Evolutionary conservation across 495 filamentous ascomycete species (phyloP), one percentile per base, ranked within the genome.

Genomic region (Penicillium pulvis): DNA sequence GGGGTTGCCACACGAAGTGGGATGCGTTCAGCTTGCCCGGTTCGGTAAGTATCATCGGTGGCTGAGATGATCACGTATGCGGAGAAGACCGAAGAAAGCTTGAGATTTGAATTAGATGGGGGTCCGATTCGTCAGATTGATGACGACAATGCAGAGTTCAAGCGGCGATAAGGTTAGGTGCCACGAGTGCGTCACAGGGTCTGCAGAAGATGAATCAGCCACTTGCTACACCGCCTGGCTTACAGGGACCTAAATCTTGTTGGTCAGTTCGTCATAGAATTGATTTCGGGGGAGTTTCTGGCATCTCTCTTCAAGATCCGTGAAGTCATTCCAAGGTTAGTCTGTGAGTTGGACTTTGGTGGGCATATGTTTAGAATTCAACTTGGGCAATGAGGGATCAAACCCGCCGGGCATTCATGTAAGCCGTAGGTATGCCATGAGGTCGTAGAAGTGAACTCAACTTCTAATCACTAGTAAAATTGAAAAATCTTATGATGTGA

Each of bases 101-200:
- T 41, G 39, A 41, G 39, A 17, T n/a, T 41, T 1, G 6, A 41
- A 17, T 1, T 36, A 12, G 0, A 7, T 1, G 4, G 6, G 28
- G 28, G 28, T 23, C 20, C 28, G 6, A 28, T 4, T 28, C 6
- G 28, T 28, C 4, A 28, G 4, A 4, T 6, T 41, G 4, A 6
- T 41, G 39, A 17, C n/a, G 12, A 14, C 10, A 4, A 41, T 16
- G 14, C 16, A 7, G 16, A 16, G 39, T n/a, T 4, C 35, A 8
- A n/a, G 4, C 20, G 1, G 5, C 12, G 53, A 55, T 35, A 14
- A 28, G 43, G 7, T 49, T 45, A 19, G 19, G 35, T 56, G 49
- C 43, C 45, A 56, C 45, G 30, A 14, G 6, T 56, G 54, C 45
- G 35, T 55, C 43, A 55, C 41, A 45, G 43, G 20, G 24, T 28